Conservation (phyloP, 176 grass and related monocot species). For the Triticum timopheevii region DNA sequence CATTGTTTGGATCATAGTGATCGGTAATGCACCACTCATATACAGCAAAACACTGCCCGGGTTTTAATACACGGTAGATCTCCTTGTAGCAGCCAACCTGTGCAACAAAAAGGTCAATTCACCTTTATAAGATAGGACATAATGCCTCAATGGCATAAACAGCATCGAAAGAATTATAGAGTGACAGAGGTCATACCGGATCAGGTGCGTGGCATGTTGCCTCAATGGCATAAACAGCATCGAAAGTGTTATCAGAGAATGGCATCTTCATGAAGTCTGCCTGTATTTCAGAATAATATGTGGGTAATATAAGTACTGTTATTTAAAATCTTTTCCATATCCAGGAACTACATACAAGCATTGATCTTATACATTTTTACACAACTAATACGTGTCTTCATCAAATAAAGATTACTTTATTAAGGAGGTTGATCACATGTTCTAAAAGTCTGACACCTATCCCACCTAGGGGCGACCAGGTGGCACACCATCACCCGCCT, state of each 20-base stretch:
- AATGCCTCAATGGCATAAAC: conserved; percentile 70
- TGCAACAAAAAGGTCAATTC: conserved; percentile 24
- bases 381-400: not conserved
- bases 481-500: not conserved
- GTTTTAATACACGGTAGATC: conserved; percentile 87
- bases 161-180: conserved; percentile 50
- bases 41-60: conserved; percentile 89
- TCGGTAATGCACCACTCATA: conserved; percentile 97
- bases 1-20: conserved; percentile 76
- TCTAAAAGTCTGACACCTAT: not conserved
- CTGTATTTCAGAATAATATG: conserved; percentile 45
- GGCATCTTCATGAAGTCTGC: conserved; percentile 91
- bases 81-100: conserved; percentile 97
- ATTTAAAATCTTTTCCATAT: not conserved
- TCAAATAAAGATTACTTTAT: not conserved
- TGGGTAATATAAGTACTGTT: not conserved
- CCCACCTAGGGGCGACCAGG: not conserved
- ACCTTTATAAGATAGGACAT: conserved; percentile 20
- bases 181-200: conserved; percentile 32
- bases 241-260: conserved; percentile 58
- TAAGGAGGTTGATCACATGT: not conserved
- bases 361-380: conserved; percentile 17
- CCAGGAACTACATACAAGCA: not conserved
- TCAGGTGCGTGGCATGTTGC: conserved; percentile 83
- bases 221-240: conserved; percentile 71